A percentile compares a stretch with the other conserved stretches of the same genome.
phyloP scores from a whole-genome alignment of 768 basidiomycete species.

The Clavulina sp. region DNA sequence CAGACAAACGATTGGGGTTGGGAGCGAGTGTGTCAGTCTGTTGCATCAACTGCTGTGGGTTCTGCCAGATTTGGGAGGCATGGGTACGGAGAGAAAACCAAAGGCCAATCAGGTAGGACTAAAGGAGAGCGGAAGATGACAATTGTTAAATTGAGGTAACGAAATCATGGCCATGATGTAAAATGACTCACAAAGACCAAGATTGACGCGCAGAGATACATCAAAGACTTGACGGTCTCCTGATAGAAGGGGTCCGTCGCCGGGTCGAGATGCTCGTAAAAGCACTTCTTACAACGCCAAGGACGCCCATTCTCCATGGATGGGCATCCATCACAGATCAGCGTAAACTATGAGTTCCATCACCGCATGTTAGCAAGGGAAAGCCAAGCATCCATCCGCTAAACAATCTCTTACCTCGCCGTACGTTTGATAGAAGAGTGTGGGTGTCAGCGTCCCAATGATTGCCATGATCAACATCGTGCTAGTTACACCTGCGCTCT shows the following conservation, averaged over 20 bases:
- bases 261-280: conserved; percentile 88
- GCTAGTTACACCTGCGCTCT: conserved; percentile 93
- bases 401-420: conserved; percentile 46
- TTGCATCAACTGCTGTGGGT: conserved; percentile 71
- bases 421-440: conserved; percentile 94
- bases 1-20: conserved; percentile 28
- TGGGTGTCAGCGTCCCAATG: conserved; percentile 87
- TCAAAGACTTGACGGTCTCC: conserved; percentile 80
- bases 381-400: conserved; percentile 1
- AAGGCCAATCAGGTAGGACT: conserved; percentile 93
- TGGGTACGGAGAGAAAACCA: conserved; percentile 99
- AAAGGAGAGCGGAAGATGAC: too few species aligned
- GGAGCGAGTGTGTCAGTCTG: conserved; percentile 27
- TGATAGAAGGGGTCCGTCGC: conserved; percentile 92
- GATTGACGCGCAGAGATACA: conserved; percentile 89
- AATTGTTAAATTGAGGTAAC: too few species aligned
- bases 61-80: conserved; percentile 98
- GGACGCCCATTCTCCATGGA: conserved; percentile 17
- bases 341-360: conserved; percentile 87
- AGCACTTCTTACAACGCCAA: conserved; percentile 85
- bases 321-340: conserved; percentile 72
- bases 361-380: conserved; percentile 15
- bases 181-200: conserved; percentile 59
- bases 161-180: too few species aligned
- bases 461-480: conserved; percentile 99